Evolutionary conservation across 805 yeast genomes (phyloP).

Genomic region (Saccharomycopsis malanga): DNA sequence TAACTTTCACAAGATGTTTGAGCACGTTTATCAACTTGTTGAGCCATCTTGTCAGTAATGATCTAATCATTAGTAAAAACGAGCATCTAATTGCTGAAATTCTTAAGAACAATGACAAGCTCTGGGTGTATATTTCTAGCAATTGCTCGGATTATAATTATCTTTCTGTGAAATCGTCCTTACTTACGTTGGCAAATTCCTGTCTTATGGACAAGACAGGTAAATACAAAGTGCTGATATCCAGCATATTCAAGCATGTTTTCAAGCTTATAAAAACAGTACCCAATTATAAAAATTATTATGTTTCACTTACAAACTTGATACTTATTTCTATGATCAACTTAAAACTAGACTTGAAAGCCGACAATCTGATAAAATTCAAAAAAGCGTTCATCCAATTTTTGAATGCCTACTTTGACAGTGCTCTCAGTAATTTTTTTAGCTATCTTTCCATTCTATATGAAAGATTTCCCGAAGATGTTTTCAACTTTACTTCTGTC

Average conservation of each 20-base stretch:
- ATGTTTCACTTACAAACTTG: conserved; percentile 1
- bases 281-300: conserved; percentile 2
- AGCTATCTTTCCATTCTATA: background rate
- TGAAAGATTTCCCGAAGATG: background rate
- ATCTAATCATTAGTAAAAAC: background rate
- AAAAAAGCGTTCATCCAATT: conserved; percentile 7
- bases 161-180: conserved; percentile 6
- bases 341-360: conserved; percentile 10
- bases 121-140: conserved; percentile 10
- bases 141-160: conserved; percentile 8
- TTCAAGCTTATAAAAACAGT: conserved; percentile 14
- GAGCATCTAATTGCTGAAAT: background rate
- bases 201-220: conserved; percentile 3
- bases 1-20: conserved; percentile 11
- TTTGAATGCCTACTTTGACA: background rate
- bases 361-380: conserved; percentile 10
- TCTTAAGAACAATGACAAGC: conserved; percentile 2
- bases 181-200: conserved; percentile 5
- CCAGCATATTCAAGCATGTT: conserved; percentile 11
- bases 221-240: conserved; percentile 1
- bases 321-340: conserved; percentile 4
- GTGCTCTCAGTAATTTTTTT: background rate
- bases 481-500: background rate
- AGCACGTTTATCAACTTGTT: conserved; percentile 5
- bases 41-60: background rate